A percentile compares a stretch with the other conserved stretches of the same genome.
These are phyloP conservation scores for Phlyctochytrium arcticum DNA, from an alignment of 192 early-diverging fungal genomes.

Conservation along the genomic window DNA sequence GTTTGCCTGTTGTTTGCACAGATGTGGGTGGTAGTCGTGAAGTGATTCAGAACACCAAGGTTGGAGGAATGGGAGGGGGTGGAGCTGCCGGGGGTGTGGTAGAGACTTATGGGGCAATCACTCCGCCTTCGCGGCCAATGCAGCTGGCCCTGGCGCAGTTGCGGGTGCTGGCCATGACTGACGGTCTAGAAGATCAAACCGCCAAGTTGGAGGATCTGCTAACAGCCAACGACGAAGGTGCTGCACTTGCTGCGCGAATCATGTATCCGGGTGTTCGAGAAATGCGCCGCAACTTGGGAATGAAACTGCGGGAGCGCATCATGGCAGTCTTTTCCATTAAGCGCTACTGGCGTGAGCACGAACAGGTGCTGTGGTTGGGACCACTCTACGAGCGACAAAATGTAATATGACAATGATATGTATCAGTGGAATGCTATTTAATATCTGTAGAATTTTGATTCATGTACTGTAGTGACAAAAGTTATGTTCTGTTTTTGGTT, in stretches of 20 bases:
- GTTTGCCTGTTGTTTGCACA: conserved; percentile 34
- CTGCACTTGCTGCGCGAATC: conserved; percentile 23
- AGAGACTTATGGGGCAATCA: conserved; percentile 33
- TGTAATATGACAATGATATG: too few relatives aligned
- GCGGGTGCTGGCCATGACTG: conserved; percentile 35
- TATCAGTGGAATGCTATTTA: too few relatives aligned
- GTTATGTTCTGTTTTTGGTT: too few relatives aligned
- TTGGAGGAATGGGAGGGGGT: too few relatives aligned
- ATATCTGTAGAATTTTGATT: too few relatives aligned
- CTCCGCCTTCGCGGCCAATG: conserved; percentile 34
- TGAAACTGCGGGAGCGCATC: conserved; percentile 32
- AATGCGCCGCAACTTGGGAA: conserved; percentile 27
- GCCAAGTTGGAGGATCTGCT: conserved; percentile 26
- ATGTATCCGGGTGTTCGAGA: conserved; percentile 32
- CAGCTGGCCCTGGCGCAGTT: conserved; percentile 41
- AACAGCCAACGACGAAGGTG: conserved; percentile 8
- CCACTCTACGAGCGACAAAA: neutral
- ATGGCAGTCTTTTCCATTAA: conserved; percentile 37
- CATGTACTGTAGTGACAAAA: too few relatives aligned
- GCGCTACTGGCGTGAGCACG: conserved; percentile 44
- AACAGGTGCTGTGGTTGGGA: conserved; percentile 37
- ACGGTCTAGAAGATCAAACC: conserved; percentile 24
- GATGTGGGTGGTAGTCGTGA: conserved; percentile 35
- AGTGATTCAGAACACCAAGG: conserved; percentile 21
- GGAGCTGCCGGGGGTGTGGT: too few relatives aligned